Base-by-base conservation (phyloP, 495 filamentous ascomycete species). In the Lasiosphaeris hirsuta region DNA sequence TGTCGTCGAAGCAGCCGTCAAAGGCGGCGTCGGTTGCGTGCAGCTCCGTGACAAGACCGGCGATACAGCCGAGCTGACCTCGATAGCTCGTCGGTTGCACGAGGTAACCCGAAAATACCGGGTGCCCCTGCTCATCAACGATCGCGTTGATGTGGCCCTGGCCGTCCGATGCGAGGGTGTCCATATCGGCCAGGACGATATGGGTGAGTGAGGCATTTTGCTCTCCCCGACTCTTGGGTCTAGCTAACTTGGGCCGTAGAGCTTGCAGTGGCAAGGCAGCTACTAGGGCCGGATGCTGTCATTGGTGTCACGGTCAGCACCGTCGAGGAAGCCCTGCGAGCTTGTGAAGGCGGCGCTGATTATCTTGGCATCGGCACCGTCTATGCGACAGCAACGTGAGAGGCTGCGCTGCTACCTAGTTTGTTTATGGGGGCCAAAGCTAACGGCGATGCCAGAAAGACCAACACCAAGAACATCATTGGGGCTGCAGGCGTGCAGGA, bases 151-250 rank as follows among this genome's bases (percentile, higher is more conserved):
- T 74, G 89, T 98, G 14, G 92, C 91, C 18, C 77, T 94, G 30
- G 94, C 90, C 13, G 81, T 89, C 42, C 88, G 85, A 6, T 92
- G 86, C 39, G 93, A 96, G 68, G 94, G 94, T 43, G 89, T 96
- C 11, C 93, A 98, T 70, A 80, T 98, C 40, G 93, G 94, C 34
- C 93, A 96, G 72, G 90, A 96, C 81, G 93, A 98, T 72, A 86
- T 96, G 77, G 80, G 89, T 91, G 71, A 53, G 80, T 68, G 30
- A 17, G 18, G 46, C 14, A 36, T 63, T 44, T 40, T 19, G 23
- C 15, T 45, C 43, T 2, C 17, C 43, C 17, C 3, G 9, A 14
- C 43, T 19, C 43, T 45, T 1, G 13, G 4, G 13, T 10, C 11
- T 2, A 10, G n/a, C 18, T 45, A 14, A 15, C 18, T 45, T 10